Base-by-base conservation (phyloP, 345 rosid species). In the Lepidium africanum region DNA sequence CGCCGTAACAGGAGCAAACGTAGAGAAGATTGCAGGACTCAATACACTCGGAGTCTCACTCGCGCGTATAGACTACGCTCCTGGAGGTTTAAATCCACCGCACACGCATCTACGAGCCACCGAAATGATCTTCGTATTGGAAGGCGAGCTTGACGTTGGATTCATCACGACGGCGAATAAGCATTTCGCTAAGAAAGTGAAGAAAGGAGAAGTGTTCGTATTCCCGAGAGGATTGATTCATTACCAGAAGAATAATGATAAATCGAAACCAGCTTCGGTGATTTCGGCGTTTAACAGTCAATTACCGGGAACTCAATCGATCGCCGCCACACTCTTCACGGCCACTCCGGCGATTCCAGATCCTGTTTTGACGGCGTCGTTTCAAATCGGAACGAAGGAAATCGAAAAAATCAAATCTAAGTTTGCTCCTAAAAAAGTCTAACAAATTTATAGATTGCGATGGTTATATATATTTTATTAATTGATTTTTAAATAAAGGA, bases 41-140 rank as follows among this genome's bases (percentile, higher is more conserved):
- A 87, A 87, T 83, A 87, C 88, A 0, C 74, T 87, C 5, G 93
- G 90, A 0, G 76, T 85, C 52, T 87, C 93, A 2, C 77, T 87
- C 54, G 15, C 93, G 7, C 84, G 88, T 49, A 70, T 85, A 5
- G 93, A 87, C 54, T 83, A 79, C 51, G 75, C 72, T 2, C 71
- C 88, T 0, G 86, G 78, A 21, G 92, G 92, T 59, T 74, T 83
- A 36, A 85, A 85, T 71, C 92, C 87, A 0, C 92, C 87, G 17
- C 90, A 85, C 82, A 85, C 84, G 7, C 93, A 87, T 67, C 93
- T 88, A 5, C 85, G 93, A 10, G 90, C 87, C 59, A 87, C 88
- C 1, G 88, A 87, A 59, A 59, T 87, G 10, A 67, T 82, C 14
- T 87, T 81, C 67, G 84, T 85, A 39, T 73, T 85, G 16, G 82